Base-by-base conservation (phyloP, 2,329 filamentous ascomycete genomes). In the Ophiocordyceps camponoti-saundersi region DNA sequence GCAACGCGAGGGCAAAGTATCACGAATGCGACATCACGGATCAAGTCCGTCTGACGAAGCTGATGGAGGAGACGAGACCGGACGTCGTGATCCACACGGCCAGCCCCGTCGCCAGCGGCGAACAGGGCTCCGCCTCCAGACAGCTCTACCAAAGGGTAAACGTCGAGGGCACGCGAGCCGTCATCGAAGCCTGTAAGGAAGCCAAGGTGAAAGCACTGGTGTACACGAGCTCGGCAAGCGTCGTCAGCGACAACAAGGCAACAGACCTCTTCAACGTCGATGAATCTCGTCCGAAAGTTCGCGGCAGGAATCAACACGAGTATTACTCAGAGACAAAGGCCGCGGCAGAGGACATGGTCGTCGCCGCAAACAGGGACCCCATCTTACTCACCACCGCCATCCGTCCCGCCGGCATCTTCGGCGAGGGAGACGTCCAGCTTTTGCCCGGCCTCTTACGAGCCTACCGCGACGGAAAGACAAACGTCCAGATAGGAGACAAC, bases 291-390 rank as follows among this genome's bases (percentile, higher is more conserved):
- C 86, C 86, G 26, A 73, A 83, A 45, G 80, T 92, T 46, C 72
- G 78, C 44, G 85, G 85, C 30, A 73, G 75, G 49, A 65, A 78
- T 53, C 81, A 89, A 64, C 71, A 70, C 47, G 84, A 88, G 63
- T 87, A 87, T 64, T 96, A 96, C 65, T 88, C 88, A 29, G 81
- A 89, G 65, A 93, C 87, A 15, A 96, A 95, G 77, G 82, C 85
- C 48, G 73, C 82, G 50, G 90, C 89, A 44, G 90, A 96, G 69
- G 71, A 80, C 50, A 68, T 88, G 46, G 87, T 94, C 53, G 70
- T 95, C 47, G 70, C 77, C 46, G 84, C 83, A 57, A 92, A 87
- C 71, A 77, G 80, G 50, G 53, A 67, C 45, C 70, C 64, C 56
- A 54, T 72, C 47, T 67, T 94, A 62, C 70, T 85, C 11, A 94